Base-by-base conservation (phyloP, 176 grass and related monocot species). In the Avena atlantica region DNA sequence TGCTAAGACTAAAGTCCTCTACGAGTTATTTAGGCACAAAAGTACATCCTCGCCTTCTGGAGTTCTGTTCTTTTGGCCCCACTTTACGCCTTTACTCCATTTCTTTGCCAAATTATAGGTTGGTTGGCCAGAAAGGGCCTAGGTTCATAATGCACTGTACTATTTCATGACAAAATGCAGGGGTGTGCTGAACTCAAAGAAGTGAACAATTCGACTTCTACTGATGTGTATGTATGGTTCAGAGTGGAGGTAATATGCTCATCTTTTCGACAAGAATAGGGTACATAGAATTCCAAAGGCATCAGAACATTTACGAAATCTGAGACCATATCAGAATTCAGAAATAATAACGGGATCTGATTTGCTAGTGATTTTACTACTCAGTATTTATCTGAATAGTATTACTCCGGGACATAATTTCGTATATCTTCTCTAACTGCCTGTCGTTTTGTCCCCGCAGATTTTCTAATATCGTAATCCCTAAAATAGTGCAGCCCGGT, bases 41-140 rank as follows among this genome's bases (percentile, higher is more conserved):
- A 81, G 79, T 62, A 19, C 12, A 51, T 51, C 16, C 27, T 79
- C 78, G 4, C 78, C 59, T 9, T 21, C 7, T 37, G 4, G 45
- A 13, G 21, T 83, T 87, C 15, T 78, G 45, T 55, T 83, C n/a
- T 21, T 45, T 25, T 15, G 36, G 40, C 13, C 12, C 51, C 3
- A 6, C 4, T 79, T 87, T 31, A 66, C 5, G 13, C 2, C 31
- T 86, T 60, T 57, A 56, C 55, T 79, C 0, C 8, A 6, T 12
- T 47, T 80, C 37, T 78, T 87, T 29, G 78, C n/a, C 66, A 3
- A 31, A 31, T 56, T 80, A 25, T 11, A 45, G 15, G 75, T 79
- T 83, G 31, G 67, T 74, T 91, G 81, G 58, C 67, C 81, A 68
- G 19, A 80, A 84, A 84, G 13, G 67, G 11, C 70, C 52, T 50